Evolutionary conservation across 2,329 filamentous ascomycete species (phyloP), one percentile per base, ranked within the genome.

Genomic region (Claviceps arundinis): DNA sequence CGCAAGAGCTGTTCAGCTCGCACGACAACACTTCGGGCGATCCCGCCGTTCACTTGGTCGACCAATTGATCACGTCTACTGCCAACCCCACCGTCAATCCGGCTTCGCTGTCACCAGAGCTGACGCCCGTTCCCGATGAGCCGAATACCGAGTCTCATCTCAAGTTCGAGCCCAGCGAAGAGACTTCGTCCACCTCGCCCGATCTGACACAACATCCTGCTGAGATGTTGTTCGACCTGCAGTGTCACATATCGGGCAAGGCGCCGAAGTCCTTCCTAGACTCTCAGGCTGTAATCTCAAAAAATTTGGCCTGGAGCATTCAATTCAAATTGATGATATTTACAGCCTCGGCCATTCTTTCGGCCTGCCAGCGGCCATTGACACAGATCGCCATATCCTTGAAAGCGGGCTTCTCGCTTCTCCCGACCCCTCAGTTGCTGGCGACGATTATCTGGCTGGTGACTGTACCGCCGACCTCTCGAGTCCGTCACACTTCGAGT

Each of bases 201-300:
- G 88, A 94, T 80, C 74, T 81, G 93, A 93, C 90, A 96, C 93
- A 96, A 96, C 90, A 94, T 95, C 90, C 93, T 97, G 93, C 93
- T 79, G 93, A 80, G 90, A 85, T 96, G 91, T 96, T 97, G 93
- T 97, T 85, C 70, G 93, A 95, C 93, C 93, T 95, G 93, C 93
- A 86, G 93, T 98, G 93, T 97, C 93, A 84, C 91, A 90, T 82
- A 84, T 91, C 87, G 85, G 80, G 74, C 76, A 78, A 78, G 71
- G 74, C 72, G 69, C 69, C 72, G 63, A 68, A 66, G 67, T 67
- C 68, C 61, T 73, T 69, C 65, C 64, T 59, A 65, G 65, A 63
- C 61, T 72, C 68, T 58, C 72, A 63, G 65, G 71, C 68, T 62
- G 64, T 53, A 57, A 62, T 56, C 56, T 61, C 56, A 55, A 66